Base-by-base conservation (phyloP, 2,329 filamentous ascomycete genomes). In the Aspergillus arachidicola region DNA sequence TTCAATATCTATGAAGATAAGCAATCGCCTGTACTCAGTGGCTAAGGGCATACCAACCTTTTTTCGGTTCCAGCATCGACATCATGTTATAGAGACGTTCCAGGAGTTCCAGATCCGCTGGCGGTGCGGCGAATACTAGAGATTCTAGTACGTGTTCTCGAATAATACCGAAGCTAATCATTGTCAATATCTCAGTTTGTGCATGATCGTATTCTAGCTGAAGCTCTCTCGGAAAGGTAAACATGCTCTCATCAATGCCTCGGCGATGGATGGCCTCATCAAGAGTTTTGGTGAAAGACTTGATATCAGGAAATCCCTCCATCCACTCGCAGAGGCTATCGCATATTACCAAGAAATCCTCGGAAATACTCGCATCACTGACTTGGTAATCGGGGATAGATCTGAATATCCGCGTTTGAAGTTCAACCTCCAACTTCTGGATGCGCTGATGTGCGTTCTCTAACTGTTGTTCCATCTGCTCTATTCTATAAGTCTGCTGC, bases 321-420 rank as follows among this genome's bases (percentile, higher is more conserved):
- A 58, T 4, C 57, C 61, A 63, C 4, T 57, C 58, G 7, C 58
- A 61, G 16, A 59, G 3, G 23, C 23, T 61, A 6, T 63, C 48
- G 11, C 50, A 36, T 6, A 59, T 28, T 34, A 21, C 6, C 5
- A 38, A 21, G 16, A 45, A 45, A 11, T 59, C 34, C 11, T 51
- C 30, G 12, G 5, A 19, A 16, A 65, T 32, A 3, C n/a, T 61
- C 1, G 54, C 23, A 34, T 65, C 61, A 19, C 43, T 63, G 14
- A 48, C 4, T 14, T 53, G 23, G 19, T 57, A 46, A 9, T 21
- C 38, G 23, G 51, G 58, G 9, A 60, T 28, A 6, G 36, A 58
- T 14, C 26, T 62, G 28, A 53, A 43, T 14, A 63, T 28, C 32
- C 23, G 46, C 2, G 16, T 34, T 9, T 48, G 63, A 50, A 50